Evolutionary conservation across 441 rosid species (phyloP).

Genomic region (Arabidopsis lyrata): DNA sequence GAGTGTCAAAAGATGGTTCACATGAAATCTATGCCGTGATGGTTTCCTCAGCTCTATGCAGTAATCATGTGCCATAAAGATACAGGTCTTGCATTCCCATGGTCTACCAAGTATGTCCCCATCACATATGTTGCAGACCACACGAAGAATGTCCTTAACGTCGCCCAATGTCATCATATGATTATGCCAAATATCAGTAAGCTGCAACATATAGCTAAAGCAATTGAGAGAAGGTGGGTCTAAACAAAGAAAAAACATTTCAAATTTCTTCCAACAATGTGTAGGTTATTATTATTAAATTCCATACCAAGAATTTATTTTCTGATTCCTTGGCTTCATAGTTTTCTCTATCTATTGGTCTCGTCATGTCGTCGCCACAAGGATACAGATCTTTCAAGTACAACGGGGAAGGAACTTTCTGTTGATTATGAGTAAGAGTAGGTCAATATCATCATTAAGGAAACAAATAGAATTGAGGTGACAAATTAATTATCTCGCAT

Average conservation of each 20-base stretch:
- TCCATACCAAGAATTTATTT: background rate
- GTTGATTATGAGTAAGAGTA: no score
- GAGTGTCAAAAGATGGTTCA: background rate
- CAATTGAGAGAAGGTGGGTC: no score
- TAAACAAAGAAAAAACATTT: background rate
- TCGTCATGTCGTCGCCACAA: background rate
- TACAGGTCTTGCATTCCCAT: background rate
- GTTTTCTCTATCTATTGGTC: background rate
- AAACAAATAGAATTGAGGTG: no score
- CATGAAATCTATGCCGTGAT: background rate
- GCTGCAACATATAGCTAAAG: no score
- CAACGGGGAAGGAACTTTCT: background rate
- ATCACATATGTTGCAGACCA: no score
- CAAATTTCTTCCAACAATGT: background rate
- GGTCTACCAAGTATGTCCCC: background rate
- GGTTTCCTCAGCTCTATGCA: background rate
- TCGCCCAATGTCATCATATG: background rate
- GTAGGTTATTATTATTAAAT: no score
- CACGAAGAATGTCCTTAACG: no score
- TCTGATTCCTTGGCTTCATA: background rate
- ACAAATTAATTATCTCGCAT: no score
- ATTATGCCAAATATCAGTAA: no score
- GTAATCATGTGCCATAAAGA: background rate
- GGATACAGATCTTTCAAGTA: background rate
- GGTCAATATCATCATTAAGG: no score